phyloP scores from a whole-genome alignment of 148 eudicot species.

The Fagopyrum tataricum region DNA sequence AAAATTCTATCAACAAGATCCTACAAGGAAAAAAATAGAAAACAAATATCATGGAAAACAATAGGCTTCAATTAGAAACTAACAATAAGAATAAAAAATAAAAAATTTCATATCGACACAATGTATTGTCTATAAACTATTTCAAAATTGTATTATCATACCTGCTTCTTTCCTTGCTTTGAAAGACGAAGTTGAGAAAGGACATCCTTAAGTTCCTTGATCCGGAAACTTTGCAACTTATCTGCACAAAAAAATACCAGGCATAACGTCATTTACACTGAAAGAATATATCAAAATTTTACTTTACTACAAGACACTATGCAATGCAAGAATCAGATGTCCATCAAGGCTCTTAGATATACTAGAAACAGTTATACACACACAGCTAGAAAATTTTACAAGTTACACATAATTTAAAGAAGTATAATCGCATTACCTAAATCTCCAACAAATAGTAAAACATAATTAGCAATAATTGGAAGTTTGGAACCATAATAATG shows the following conservation, averaged over 20 bases:
- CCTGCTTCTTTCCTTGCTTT: constrained; percentile 98
- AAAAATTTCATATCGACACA: not conserved
- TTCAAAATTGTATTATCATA: constrained; percentile 11
- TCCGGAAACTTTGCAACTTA: constrained; percentile 66
- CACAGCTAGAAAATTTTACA: not conserved
- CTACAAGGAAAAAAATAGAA: constrained; percentile 23
- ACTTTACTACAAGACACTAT: not conserved
- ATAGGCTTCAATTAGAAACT: not conserved
- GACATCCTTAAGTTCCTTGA: constrained; percentile 91
- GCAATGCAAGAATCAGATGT: not conserved
- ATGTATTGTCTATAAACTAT: not conserved
- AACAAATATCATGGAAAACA: not conserved
- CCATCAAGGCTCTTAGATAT: not conserved
- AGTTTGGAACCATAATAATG: not conserved
- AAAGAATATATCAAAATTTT: not conserved
- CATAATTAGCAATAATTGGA: not conserved
- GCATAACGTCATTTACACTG: not conserved
- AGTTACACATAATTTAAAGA: not conserved
- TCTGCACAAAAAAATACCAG: constrained; percentile 31
- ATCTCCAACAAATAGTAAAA: not conserved
- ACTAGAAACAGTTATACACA: not conserved
- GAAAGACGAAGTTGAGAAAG: constrained; percentile 66
- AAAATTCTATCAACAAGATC: constrained; percentile 89
- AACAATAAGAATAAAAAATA: not conserved
- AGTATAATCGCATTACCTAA: not conserved